Conservation (phyloP, 192 early-diverging fungal species). For the Thoreauomyces humboldtii region DNA sequence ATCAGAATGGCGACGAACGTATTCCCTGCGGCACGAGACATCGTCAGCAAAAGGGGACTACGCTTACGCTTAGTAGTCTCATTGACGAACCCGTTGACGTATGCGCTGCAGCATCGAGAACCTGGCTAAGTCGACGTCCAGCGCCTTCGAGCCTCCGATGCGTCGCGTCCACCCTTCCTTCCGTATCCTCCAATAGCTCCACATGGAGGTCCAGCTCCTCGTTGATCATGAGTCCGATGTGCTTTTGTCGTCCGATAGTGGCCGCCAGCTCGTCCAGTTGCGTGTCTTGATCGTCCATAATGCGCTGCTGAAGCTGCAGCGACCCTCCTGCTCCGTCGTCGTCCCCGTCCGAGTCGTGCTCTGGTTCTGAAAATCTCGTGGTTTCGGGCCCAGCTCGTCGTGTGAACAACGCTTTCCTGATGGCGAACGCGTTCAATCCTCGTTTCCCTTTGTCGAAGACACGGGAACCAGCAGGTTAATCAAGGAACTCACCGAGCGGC, state of each 20-base stretch:
- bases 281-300: conserved; percentile 74
- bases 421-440: too few relatives aligned
- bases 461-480: too few relatives aligned
- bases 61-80: background rate
- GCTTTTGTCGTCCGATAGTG: conserved; percentile 64
- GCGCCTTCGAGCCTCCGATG: conserved; percentile 45
- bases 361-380: conserved; percentile 35
- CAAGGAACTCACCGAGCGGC: too few relatives aligned
- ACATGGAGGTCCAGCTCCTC: conserved; percentile 74
- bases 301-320: conserved; percentile 61
- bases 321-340: conserved; percentile 36
- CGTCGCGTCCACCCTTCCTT: conserved; percentile 59
- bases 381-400: conserved; percentile 3
- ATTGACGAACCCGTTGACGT: conserved; percentile 6
- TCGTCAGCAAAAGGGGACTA: background rate
- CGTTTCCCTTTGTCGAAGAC: too few relatives aligned
- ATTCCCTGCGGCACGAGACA: background rate
- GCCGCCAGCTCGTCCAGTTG: conserved; percentile 64
- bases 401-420: too few relatives aligned
- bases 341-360: conserved; percentile 1
- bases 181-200: conserved; percentile 70
- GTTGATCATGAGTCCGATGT: conserved; percentile 68
- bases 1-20: conserved; percentile 26
- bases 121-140: conserved; percentile 46
- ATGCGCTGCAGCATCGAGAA: conserved; percentile 30